phyloP scores from a whole-genome alignment of 2,329 filamentous ascomycete species.

The Fusarium virguliforme region DNA sequence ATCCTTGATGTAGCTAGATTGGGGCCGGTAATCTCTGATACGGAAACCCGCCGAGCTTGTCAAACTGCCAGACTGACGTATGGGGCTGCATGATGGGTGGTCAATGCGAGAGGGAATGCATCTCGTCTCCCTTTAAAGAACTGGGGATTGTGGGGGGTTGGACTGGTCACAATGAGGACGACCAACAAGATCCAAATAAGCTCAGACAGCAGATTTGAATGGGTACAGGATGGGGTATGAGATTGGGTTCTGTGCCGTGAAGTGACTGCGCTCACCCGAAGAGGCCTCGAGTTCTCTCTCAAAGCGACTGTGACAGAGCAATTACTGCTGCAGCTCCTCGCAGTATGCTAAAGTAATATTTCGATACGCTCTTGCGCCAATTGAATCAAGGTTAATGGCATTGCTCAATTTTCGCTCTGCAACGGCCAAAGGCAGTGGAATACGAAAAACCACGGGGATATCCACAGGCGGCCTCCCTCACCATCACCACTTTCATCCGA shows the following conservation, averaged over 20 bases:
- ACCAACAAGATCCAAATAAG: slow-evolving; percentile 7
- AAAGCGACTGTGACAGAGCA: too few species aligned
- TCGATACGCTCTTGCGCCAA: not conserved
- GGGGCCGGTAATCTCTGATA: slow-evolving; percentile 16
- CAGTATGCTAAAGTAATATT: not conserved
- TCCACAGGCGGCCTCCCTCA: not conserved
- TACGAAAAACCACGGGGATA: not conserved
- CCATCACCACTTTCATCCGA: not conserved
- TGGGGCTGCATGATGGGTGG: slow-evolving; percentile 7
- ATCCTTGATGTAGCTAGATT: slow-evolving; percentile 31
- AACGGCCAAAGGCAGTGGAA: not conserved
- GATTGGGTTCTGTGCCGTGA: slow-evolving; percentile 4
- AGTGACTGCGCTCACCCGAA: too few species aligned
- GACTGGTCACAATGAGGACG: slow-evolving; percentile 1
- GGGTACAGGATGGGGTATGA: not conserved
- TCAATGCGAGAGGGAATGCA: not conserved
- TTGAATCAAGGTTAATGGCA: not conserved
- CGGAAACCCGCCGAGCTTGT: slow-evolving; percentile 11
- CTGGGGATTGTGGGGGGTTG: not conserved
- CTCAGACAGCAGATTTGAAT: not conserved
- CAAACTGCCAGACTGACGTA: not conserved
- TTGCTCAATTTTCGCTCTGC: not conserved
- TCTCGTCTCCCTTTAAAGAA: not conserved
- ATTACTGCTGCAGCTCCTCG: not conserved
- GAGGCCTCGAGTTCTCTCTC: too few species aligned